Evolutionary conservation across 768 basidiomycete genomes (phyloP).

Genomic region (Multifurca ochricompacta): DNA sequence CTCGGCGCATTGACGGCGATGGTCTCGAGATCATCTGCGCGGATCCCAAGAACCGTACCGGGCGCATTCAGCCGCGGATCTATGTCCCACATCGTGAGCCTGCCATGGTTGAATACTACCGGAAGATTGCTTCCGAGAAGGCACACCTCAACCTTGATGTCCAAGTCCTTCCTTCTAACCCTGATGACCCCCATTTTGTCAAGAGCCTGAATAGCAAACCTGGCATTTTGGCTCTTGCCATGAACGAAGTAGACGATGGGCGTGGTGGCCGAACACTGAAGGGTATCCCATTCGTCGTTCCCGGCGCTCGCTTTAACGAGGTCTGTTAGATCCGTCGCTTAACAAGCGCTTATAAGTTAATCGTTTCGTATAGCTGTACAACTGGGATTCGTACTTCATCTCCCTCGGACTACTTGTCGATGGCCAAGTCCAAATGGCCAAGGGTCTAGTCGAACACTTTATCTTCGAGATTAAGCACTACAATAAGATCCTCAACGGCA

Average conservation of each 20-base stretch:
- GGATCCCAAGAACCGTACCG: constrained; percentile 95
- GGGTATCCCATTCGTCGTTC: constrained; percentile 95
- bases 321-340: constrained; percentile 35
- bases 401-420: constrained; percentile 91
- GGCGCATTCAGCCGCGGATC: constrained; percentile 83
- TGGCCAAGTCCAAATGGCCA: constrained; percentile 88
- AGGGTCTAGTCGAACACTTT: constrained; percentile 98
- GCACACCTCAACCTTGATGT: constrained; percentile 93
- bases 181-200: constrained; percentile 83
- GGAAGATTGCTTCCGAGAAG: constrained; percentile 81
- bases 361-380: constrained; percentile 56
- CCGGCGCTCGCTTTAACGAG: constrained; percentile 92
- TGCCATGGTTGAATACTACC: constrained; percentile 93
- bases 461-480: constrained; percentile 99
- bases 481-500: constrained; percentile 94
- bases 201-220: constrained; percentile 92
- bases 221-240: constrained; percentile 89
- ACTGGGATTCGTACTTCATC: constrained; percentile 96
- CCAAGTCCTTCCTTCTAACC: constrained; percentile 77
- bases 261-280: constrained; percentile 76
- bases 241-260: constrained; percentile 82
- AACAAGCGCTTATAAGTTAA: not conserved
- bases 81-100: constrained; percentile 93
- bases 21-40: constrained; percentile 96
- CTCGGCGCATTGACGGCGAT: constrained; percentile 93